phyloP scores from a whole-genome alignment of 495 filamentous ascomycete genomes.

The Aeminium ludgeri region DNA sequence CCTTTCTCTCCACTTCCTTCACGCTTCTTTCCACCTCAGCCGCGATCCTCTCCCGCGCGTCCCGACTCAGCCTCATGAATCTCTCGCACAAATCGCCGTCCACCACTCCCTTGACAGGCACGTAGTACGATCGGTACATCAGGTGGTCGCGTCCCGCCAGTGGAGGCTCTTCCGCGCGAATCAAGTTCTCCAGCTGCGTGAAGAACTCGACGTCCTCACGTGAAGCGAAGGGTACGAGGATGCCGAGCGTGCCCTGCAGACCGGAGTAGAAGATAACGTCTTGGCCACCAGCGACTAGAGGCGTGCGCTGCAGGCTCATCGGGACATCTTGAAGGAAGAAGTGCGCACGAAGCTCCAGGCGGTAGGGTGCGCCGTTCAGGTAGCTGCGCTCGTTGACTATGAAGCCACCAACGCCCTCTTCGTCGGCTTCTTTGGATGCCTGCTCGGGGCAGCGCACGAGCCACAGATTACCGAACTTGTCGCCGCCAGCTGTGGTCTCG shows the following conservation, averaged over 20 bases:
- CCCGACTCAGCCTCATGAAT: slow-evolving; percentile 61
- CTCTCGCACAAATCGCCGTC: slow-evolving; percentile 97
- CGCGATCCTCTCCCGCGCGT: slow-evolving; percentile 89
- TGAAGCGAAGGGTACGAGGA: slow-evolving; percentile 74
- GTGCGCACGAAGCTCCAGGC: slow-evolving; percentile 68
- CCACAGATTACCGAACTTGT: slow-evolving; percentile 97
- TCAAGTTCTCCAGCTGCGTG: slow-evolving; percentile 73
- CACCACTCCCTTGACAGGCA: slow-evolving; percentile 91
- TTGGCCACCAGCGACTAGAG: slow-evolving; percentile 77
- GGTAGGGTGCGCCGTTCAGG: slow-evolving; percentile 72
- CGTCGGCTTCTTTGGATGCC: slow-evolving; percentile 73
- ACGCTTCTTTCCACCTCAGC: slow-evolving; percentile 80
- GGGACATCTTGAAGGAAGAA: slow-evolving; percentile 87
- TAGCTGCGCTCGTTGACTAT: slow-evolving; percentile 77
- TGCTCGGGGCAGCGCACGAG: slow-evolving; percentile 75
- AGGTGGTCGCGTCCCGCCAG: slow-evolving; percentile 85
- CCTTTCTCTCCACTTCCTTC: slow-evolving; percentile 84
- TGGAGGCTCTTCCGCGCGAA: slow-evolving; percentile 69
- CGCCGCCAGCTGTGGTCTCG: slow-evolving; percentile 84
- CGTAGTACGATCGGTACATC: slow-evolving; percentile 89
- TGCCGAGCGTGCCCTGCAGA: slow-evolving; percentile 81
- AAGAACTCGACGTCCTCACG: slow-evolving; percentile 96
- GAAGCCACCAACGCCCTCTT: slow-evolving; percentile 79
- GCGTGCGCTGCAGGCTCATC: slow-evolving; percentile 73
- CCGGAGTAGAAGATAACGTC: slow-evolving; percentile 89